Evolutionary conservation across 2,329 filamentous ascomycete species (phyloP).

Genomic region (Fusarium sp.): DNA sequence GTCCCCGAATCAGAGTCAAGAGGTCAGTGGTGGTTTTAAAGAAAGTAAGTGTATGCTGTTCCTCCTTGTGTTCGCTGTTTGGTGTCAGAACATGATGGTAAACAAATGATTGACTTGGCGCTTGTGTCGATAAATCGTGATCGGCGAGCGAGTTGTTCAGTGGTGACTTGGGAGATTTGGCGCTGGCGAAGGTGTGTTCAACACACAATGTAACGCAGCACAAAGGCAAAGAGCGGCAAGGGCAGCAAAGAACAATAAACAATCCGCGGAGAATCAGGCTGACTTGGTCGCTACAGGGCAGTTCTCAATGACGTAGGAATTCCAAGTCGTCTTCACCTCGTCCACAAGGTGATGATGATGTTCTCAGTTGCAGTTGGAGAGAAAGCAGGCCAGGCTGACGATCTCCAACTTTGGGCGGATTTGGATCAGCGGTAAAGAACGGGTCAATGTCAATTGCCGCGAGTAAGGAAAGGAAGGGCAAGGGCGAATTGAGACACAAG

Average conservation of each 20-base stretch:
- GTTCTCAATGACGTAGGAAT: slow-evolving; percentile 11
- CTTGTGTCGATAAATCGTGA: slow-evolving; percentile 24
- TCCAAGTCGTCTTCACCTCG: slow-evolving; percentile 23
- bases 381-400: slow-evolving; percentile 30
- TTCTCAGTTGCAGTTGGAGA: slow-evolving; percentile 10
- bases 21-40: slow-evolving; percentile 17
- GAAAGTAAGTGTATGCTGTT: slow-evolving; percentile 31
- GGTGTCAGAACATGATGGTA: slow-evolving; percentile 38
- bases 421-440: slow-evolving; percentile 25
- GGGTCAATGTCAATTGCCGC: slow-evolving; percentile 19
- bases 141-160: slow-evolving; percentile 21
- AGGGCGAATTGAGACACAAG: slow-evolving; percentile 8
- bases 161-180: slow-evolving; percentile 18
- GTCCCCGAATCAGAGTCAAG: slow-evolving; percentile 20
- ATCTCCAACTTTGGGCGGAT: slow-evolving; percentile 15
- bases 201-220: slow-evolving; percentile 31
- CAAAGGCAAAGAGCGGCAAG: slow-evolving; percentile 13
- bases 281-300: neutral
- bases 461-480: slow-evolving; percentile 14
- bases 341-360: slow-evolving; percentile 32
- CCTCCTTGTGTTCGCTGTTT: slow-evolving; percentile 34
- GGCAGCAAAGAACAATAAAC: slow-evolving; percentile 19
- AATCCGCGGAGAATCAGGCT: slow-evolving; percentile 20
- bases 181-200: slow-evolving; percentile 25
- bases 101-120: slow-evolving; percentile 9